Evolutionary conservation across 208 protist genomes (phyloP).

Genomic region (Sergeia podlipaevii): DNA sequence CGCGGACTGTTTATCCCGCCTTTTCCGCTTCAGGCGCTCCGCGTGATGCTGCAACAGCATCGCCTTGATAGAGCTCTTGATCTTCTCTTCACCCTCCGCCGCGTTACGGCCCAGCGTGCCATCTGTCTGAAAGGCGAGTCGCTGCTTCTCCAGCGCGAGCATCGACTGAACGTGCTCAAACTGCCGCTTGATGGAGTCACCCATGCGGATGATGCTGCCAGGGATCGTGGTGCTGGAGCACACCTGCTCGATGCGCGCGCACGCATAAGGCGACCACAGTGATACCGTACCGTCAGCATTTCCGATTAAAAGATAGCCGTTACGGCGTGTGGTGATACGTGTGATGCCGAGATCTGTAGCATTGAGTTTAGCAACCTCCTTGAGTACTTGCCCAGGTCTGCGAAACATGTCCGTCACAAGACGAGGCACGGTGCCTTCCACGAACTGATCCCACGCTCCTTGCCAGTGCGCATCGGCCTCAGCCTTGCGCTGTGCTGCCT

Average conservation of each 20-base stretch:
- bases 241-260: conserved; percentile 59
- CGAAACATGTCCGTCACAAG: conserved; percentile 38
- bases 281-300: conserved; percentile 58
- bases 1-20: background rate
- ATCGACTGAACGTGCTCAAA: conserved; percentile 35
- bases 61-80: conserved; percentile 33
- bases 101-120: conserved; percentile 7
- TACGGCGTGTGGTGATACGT: conserved; percentile 47
- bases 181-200: conserved; percentile 34
- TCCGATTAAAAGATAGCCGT: conserved; percentile 65
- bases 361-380: conserved; percentile 27
- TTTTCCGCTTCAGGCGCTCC: conserved; percentile 11
- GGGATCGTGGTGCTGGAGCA: conserved; percentile 42
- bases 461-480: conserved; percentile 6
- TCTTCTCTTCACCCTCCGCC: conserved; percentile 17
- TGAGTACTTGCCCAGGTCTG: conserved; percentile 28
- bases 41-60: conserved; percentile 37
- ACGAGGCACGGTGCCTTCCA: conserved; percentile 50
- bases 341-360: conserved; percentile 31
- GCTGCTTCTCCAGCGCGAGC: conserved; percentile 30
- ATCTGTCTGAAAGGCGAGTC: conserved; percentile 23
- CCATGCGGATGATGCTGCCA: conserved; percentile 31
- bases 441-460: conserved; percentile 52
- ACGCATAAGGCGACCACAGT: conserved; percentile 66
- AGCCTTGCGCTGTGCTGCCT: background rate